Conservation (phyloP, 2,329 filamentous ascomycete genomes). For the Fusarium anguioides region DNA sequence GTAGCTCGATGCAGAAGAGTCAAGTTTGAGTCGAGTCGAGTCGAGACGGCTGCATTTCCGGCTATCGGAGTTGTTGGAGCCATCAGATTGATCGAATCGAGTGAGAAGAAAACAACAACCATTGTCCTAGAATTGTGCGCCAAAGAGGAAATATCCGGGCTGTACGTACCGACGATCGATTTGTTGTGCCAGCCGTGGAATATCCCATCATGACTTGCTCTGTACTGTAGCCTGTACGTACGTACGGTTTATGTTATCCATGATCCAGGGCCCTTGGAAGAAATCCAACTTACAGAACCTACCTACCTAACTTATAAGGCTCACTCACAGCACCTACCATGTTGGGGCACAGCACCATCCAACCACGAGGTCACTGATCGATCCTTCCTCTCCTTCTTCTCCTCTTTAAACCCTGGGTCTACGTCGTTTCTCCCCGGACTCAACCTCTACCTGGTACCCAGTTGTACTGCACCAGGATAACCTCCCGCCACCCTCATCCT, state of each 20-base stretch:
- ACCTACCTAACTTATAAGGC: background rate
- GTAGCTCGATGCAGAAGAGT: conserved; percentile 36
- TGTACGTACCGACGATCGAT: background rate
- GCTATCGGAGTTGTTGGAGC: conserved; percentile 17
- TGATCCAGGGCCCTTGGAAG: conserved; percentile 12
- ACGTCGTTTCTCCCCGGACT: conserved; percentile 27
- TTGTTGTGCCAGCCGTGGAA: background rate
- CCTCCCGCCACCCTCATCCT: conserved; percentile 37
- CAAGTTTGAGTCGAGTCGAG: conserved; percentile 4
- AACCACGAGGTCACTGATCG: conserved; percentile 27
- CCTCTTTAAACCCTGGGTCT: background rate
- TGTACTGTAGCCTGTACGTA: background rate
- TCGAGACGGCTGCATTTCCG: conserved; percentile 30
- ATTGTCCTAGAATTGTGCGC: background rate
- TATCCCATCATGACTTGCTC: conserved; percentile 25
- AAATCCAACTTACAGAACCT: conserved; percentile 12
- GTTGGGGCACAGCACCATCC: conserved; percentile 34
- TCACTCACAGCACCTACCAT: conserved; percentile 34
- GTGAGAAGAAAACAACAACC: background rate
- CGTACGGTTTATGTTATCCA: background rate
- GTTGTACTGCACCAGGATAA: conserved; percentile 32
- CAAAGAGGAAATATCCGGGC: conserved; percentile 10
- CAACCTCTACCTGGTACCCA: no score
- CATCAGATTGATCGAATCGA: conserved; percentile 4
- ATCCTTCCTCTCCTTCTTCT: conserved; percentile 14